Conservation (phyloP, 768 basidiomycete genomes). For the Flagelloscypha sp. region DNA sequence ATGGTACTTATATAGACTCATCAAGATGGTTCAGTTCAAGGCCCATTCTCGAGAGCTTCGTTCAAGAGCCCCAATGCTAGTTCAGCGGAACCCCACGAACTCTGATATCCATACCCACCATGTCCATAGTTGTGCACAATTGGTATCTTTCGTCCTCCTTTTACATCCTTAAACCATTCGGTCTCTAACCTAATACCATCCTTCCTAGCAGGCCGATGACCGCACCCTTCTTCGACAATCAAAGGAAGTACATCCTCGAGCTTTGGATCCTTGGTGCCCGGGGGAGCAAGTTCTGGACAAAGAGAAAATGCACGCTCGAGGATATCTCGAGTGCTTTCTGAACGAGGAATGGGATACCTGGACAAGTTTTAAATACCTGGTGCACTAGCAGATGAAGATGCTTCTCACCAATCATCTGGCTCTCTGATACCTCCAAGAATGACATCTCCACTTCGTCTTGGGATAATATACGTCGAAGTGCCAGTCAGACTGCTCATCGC, state of each 20-base stretch:
- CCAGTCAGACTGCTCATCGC: constrained; percentile 35
- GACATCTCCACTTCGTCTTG: constrained; percentile 12
- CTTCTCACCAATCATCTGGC: constrained; percentile 50
- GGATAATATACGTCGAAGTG: constrained; percentile 25
- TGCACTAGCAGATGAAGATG: neutral
- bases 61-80: constrained; percentile 42
- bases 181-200: constrained; percentile 60
- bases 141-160: constrained; percentile 28
- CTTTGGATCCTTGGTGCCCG: constrained; percentile 35
- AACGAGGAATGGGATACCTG: constrained; percentile 59
- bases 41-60: too few species aligned
- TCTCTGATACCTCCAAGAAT: constrained; percentile 24
- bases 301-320: constrained; percentile 42
- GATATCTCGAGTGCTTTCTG: constrained; percentile 54
- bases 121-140: constrained; percentile 58
- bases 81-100: constrained; percentile 58
- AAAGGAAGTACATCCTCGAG: constrained; percentile 41
- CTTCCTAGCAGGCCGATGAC: constrained; percentile 57
- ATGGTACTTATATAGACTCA: too few species aligned
- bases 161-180: constrained; percentile 28
- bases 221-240: constrained; percentile 45
- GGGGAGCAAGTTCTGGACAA: constrained; percentile 51
- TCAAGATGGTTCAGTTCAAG: too few species aligned
- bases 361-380: neutral
- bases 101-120: constrained; percentile 56